A percentile compares a stretch with the other conserved stretches of the same genome.
Conservation (phyloP, 2,329 filamentous ascomycete species). For the Trichoderma koningii region DNA sequence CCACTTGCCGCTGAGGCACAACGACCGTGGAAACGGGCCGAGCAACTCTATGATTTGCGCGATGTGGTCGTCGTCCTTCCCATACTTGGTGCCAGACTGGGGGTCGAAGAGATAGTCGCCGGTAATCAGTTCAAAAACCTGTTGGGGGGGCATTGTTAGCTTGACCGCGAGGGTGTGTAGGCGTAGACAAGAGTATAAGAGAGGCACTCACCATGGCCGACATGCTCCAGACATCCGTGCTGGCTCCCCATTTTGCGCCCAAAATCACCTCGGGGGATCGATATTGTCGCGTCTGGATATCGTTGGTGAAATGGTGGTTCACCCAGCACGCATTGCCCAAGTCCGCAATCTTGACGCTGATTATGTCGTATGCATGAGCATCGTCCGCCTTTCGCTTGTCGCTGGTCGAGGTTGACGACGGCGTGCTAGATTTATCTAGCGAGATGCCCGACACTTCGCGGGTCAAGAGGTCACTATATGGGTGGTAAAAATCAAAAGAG, state of each 20-base stretch:
- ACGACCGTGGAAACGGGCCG: constrained; percentile 86
- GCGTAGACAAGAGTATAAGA: too few species aligned
- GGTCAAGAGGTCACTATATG: constrained; percentile 75
- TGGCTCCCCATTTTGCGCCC: constrained; percentile 98
- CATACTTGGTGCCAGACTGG: constrained; percentile 97
- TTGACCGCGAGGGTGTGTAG: too few species aligned
- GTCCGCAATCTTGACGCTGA: constrained; percentile 98
- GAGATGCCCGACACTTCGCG: constrained; percentile 95
- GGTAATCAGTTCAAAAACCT: constrained; percentile 97
- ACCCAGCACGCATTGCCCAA: constrained; percentile 98
- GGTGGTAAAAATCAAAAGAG: neutral
- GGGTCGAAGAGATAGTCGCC: constrained; percentile 98
- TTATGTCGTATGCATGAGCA: constrained; percentile 65
- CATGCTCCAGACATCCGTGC: constrained; percentile 99
- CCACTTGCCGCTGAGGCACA: constrained; percentile 94
- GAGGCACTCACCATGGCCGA: constrained; percentile 93
- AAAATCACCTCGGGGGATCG: constrained; percentile 95
- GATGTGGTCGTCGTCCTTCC: constrained; percentile 98
- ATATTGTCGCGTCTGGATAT: constrained; percentile 98
- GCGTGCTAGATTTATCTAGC: constrained; percentile 68
- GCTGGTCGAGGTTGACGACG: constrained; percentile 52
- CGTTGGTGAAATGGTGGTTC: constrained; percentile 97
- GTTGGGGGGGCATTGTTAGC: neutral
- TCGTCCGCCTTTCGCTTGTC: constrained; percentile 68
- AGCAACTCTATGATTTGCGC: constrained; percentile 98